Percentiles rank a stretch among this genome's conserved stretches.
phyloP scores from a whole-genome alignment of 495 filamentous ascomycete species.

The Trichoderma orchidacearum region DNA sequence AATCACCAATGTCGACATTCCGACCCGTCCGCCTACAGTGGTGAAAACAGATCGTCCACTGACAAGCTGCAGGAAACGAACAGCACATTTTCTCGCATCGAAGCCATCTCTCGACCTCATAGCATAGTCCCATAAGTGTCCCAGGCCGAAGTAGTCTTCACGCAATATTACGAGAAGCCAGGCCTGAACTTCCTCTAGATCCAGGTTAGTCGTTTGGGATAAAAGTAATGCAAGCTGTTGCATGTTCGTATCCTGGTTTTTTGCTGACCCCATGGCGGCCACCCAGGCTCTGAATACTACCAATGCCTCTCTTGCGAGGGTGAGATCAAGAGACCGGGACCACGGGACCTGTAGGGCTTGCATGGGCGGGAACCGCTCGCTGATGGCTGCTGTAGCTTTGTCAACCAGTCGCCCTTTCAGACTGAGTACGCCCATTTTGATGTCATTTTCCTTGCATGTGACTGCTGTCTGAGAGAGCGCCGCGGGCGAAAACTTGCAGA shows the following conservation, averaged over 20 bases:
- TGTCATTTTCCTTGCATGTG: not conserved
- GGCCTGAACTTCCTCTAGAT: not conserved
- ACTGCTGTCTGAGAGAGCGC: not conserved
- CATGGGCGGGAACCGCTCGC: not conserved
- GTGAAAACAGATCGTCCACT: not conserved
- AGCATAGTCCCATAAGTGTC: not conserved
- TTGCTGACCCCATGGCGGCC: not conserved
- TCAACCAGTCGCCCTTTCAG: not conserved
- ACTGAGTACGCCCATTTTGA: not conserved
- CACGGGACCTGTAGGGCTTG: not conserved
- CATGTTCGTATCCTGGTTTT: not conserved
- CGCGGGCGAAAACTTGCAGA: not conserved
- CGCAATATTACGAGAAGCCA: not conserved
- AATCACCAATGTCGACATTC: not conserved
- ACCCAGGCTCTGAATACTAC: not conserved
- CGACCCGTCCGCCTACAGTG: not conserved
- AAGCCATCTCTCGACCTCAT: not conserved
- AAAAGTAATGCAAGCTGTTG: not conserved
- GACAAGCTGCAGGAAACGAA: not conserved
- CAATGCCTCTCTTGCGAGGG: not conserved
- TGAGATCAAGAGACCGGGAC: not conserved
- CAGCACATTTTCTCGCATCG: not conserved
- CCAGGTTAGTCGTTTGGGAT: not conserved
- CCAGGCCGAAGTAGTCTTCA: not conserved
- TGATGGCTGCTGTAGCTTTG: not conserved